phyloP scores from a whole-genome alignment of 208 protist species.

The Leptomonas seymouri region DNA sequence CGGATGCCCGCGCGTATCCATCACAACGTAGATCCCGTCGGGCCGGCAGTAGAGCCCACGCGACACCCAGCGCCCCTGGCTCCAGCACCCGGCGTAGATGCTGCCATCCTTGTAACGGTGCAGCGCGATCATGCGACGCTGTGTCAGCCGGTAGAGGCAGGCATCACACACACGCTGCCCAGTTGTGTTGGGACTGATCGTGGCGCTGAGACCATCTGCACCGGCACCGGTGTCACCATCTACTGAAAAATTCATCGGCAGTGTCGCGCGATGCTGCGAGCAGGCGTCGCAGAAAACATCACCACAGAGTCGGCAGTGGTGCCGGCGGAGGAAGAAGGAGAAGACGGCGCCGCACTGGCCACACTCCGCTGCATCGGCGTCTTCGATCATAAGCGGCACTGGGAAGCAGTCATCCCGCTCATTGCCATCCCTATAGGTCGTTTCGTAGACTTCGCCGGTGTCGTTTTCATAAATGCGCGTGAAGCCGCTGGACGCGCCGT shows the following conservation, averaged over 20 bases:
- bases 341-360: constrained; percentile 79
- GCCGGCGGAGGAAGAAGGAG: constrained; percentile 80
- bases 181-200: constrained; percentile 2
- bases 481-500: constrained; percentile 54
- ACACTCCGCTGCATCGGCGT: constrained; percentile 64
- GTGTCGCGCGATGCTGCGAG: constrained; percentile 57
- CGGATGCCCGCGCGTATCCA: constrained; percentile 57
- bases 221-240: constrained; percentile 20
- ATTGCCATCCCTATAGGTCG: constrained; percentile 73
- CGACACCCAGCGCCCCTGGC: constrained; percentile 68
- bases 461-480: constrained; percentile 56
- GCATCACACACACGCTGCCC: constrained; percentile 74
- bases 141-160: constrained; percentile 70
- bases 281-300: constrained; percentile 92
- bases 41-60: constrained; percentile 75
- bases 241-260: constrained; percentile 69
- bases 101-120: constrained; percentile 59
- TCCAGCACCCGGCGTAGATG: constrained; percentile 86
- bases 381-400: constrained; percentile 67
- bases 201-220: constrained; percentile 14
- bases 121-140: constrained; percentile 72
- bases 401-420: constrained; percentile 89
- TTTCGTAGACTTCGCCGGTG: constrained; percentile 68
- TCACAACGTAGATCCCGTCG: constrained; percentile 76
- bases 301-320: constrained; percentile 95